Base-by-base conservation (phyloP, 2,329 filamentous ascomycete species). In the Boeremia exigua region DNA sequence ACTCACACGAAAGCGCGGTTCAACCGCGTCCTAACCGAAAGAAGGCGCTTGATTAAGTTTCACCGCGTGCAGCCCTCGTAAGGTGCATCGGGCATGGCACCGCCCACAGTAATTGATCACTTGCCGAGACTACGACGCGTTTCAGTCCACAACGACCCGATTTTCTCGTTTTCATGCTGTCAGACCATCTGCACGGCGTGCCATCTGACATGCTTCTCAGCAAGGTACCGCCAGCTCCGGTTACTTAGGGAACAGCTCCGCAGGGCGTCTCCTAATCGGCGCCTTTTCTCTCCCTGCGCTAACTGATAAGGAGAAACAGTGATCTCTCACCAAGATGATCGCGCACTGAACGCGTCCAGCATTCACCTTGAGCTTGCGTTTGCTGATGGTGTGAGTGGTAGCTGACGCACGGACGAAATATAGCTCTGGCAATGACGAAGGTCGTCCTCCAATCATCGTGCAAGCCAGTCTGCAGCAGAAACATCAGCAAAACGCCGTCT, bases 11-110 rank as follows among this genome's bases (percentile, higher is more conserved):
- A 54, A 58, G 63, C 60, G 55, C 54, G 61, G 59, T 58, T 34
- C 40, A 56, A 55, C 60, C 58, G 57, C 58, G 65, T 62, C 45
- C 60, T 66, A 63, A 51, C 63, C 54, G 14, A 33, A 58, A 61
- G 45, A 52, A 58, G 61, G 37, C 29, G 36, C 36, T 50, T 50
- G 43, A 56, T 56, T 50, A 47, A 56, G 53, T 56, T 56, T 43
- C 53, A 56, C 53, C 49, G 54, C 54, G 54, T 53, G 54, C 54
- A 57, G 54, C 54, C 48, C 48, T 52, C 38, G 44, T 48, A 52
- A 49, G 54, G 53, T 48, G 47, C 48, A 43, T 51, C 48, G 54
- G 48, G 45, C 43, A 53, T 45, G 44, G 45, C 49, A 49, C 54
- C 48, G 39, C 48, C 45, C 44, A 49, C 45, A 44, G 39, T 48